Evolutionary conservation across 352 stramenopile genomes (phyloP).

Genomic region (Phytophthora sp.): DNA sequence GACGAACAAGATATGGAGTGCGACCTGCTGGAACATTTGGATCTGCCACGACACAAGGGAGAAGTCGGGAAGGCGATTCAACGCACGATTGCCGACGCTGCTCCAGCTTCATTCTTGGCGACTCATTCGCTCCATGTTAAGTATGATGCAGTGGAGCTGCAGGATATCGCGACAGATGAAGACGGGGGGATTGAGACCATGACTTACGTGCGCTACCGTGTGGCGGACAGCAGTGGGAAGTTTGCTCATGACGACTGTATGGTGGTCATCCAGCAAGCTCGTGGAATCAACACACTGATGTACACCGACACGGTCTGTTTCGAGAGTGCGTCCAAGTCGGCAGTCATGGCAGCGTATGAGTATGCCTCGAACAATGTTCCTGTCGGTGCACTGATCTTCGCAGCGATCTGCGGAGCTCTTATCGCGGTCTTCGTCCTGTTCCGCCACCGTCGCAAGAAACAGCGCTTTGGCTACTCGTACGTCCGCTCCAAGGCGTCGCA

Average conservation of each 20-base stretch:
- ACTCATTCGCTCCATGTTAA: slow-evolving; percentile 51
- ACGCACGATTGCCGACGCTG: slow-evolving; percentile 49
- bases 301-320: slow-evolving; percentile 67
- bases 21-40: slow-evolving; percentile 64
- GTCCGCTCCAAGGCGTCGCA: slow-evolving; percentile 53
- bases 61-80: slow-evolving; percentile 49
- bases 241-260: slow-evolving; percentile 55
- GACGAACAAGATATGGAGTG: slow-evolving; percentile 42
- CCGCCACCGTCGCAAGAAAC: slow-evolving; percentile 50
- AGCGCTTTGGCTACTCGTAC: slow-evolving; percentile 72
- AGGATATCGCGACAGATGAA: slow-evolving; percentile 38
- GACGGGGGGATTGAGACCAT: slow-evolving; percentile 36
- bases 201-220: slow-evolving; percentile 63
- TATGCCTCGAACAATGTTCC: slow-evolving; percentile 49
- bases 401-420: slow-evolving; percentile 37
- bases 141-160: slow-evolving; percentile 61
- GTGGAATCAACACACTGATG: slow-evolving; percentile 54
- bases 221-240: slow-evolving; percentile 25
- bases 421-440: slow-evolving; percentile 47
- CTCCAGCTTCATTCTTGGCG: slow-evolving; percentile 41
- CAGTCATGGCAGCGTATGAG: slow-evolving; percentile 33
- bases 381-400: slow-evolving; percentile 45
- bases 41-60: slow-evolving; percentile 58
- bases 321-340: slow-evolving; percentile 33
- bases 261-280: slow-evolving; percentile 51